Base-by-base conservation (phyloP, 1,284 basidiomycete genomes). In the Jaminaea rosea region DNA sequence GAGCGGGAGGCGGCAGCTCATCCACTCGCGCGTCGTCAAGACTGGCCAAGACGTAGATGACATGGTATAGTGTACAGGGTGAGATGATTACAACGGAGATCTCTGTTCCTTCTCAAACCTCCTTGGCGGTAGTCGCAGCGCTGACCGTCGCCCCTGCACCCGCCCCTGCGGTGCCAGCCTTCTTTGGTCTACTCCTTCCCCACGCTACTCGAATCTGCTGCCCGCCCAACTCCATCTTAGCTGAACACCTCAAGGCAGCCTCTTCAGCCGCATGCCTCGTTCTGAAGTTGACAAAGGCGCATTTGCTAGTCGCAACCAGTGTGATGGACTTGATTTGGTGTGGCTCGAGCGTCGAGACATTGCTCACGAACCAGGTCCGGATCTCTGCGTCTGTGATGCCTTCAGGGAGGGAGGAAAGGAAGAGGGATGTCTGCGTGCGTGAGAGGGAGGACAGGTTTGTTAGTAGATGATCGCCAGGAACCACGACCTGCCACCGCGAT, bases 221-320 rank as follows among this genome's bases (percentile, higher is more conserved):
- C 1, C 83, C 86, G 26, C 86, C 84, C 34, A 96, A 78, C 63
- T 91, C 87, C 21, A 98, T 79, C 3, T 91, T 92, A 56, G 84
- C 83, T 13, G 87, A 82, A 81, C 92, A 88, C 8, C 85, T 84
- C 60, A 85, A 81, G 0, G 92, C 92, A 0, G 88, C 90, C 7
- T 78, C 76, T 74, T 99, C 94, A 11, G 94, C 92, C 15, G 82
- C 79, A 1, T 79, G 70, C 26, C 94, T 81, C 51, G 86, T 83
- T 55, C 80, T 83, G 77, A 98, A 98, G 75, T 96, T 96, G 53
- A 97, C 81, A 75, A 99, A 99, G 0, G 93, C 93, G 75, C 90
- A 96, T 76, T 89, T 62, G 34, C 59, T 55, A 36, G 44, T 31
- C 4, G 44, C 36, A 17, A 63, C 58, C 13, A 63, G 46, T 24